phyloP scores from a whole-genome alignment of 345 rosid species.

The Euclidium syriacum region DNA sequence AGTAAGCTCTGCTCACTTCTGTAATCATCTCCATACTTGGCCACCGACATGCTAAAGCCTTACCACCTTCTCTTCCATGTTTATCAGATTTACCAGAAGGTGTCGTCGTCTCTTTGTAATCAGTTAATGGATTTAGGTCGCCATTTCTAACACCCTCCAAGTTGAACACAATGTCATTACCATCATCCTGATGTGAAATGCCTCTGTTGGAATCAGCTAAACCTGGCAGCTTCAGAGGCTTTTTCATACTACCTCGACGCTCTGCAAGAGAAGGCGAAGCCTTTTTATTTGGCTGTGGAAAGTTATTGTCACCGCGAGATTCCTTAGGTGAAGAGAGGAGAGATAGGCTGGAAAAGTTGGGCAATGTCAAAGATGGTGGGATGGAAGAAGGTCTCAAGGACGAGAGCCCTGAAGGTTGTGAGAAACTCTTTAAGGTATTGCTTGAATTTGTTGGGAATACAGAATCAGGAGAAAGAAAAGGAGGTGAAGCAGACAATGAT shows the following conservation, averaged over 20 bases:
- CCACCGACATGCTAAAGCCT: constrained; percentile 53
- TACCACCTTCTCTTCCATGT: constrained; percentile 22
- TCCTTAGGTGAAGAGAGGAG: constrained; percentile 38
- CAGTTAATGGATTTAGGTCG: constrained; percentile 26
- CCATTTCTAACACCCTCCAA: constrained; percentile 37
- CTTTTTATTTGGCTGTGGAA: constrained; percentile 41
- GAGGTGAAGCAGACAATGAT: constrained; percentile 64
- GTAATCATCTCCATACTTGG: constrained; percentile 67
- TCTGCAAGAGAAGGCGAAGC: constrained; percentile 75
- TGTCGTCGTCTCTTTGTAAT: constrained; percentile 28
- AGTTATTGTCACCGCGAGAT: constrained; percentile 34
- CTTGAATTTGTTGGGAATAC: constrained; percentile 54
- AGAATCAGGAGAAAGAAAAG: constrained; percentile 76
- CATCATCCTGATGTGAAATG: constrained; percentile 37
- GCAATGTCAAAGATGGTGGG: constrained; percentile 48
- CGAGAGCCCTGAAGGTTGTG: constrained; percentile 65
- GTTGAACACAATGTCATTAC: constrained; percentile 53
- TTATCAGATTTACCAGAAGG: constrained; percentile 31
- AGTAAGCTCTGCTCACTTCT: constrained; percentile 34
- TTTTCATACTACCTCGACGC: constrained; percentile 71
- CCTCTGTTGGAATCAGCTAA: constrained; percentile 41
- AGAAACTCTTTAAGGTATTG: constrained; percentile 47
- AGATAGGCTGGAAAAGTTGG: constrained; percentile 63
- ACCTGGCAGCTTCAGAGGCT: constrained; percentile 67
- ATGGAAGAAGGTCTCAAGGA: constrained; percentile 56